Evolutionary conservation across 257 asterid genomes (phyloP).

Genomic region (Avicennia marina): DNA sequence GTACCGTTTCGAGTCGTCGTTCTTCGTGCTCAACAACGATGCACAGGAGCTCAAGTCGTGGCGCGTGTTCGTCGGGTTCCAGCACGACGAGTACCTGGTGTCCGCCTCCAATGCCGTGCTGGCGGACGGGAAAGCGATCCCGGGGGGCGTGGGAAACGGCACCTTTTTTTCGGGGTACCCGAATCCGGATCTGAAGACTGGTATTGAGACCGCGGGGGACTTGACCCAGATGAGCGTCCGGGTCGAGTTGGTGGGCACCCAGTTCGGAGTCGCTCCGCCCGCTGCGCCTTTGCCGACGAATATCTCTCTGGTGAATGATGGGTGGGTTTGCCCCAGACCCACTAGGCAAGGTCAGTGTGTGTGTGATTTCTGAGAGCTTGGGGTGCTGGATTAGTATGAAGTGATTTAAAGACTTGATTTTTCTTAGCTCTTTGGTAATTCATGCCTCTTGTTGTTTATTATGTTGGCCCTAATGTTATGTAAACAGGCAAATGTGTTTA

Average conservation of each 20-base stretch:
- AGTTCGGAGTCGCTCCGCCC: constrained; percentile 70
- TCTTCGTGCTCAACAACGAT: constrained; percentile 64
- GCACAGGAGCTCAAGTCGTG: constrained; percentile 63
- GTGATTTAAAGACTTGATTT: too few species aligned
- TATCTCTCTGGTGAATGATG: constrained; percentile 67
- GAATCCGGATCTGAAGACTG: constrained; percentile 78
- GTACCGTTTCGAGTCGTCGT: constrained; percentile 67
- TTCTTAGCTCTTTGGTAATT: too few species aligned
- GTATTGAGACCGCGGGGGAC: constrained; percentile 89
- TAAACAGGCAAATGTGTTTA: too few species aligned
- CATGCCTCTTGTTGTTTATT: too few species aligned
- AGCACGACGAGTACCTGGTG: constrained; percentile 65
- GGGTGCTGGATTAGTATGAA: too few species aligned
- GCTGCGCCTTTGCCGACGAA: constrained; percentile 67
- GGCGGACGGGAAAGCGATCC: constrained; percentile 66
- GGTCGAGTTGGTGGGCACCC: constrained; percentile 70
- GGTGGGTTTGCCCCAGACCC: constrained; percentile 70
- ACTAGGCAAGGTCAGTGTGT: constrained; percentile 47
- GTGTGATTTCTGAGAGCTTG: too few species aligned
- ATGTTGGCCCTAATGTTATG: too few species aligned
- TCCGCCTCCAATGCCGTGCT: constrained; percentile 80
- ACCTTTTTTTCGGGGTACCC: constrained; percentile 78
- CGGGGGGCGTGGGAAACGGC: constrained; percentile 73
- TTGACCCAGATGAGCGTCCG: constrained; percentile 69
- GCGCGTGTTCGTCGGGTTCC: constrained; percentile 83